A percentile compares a stretch with the other conserved stretches of the same genome.
phyloP scores from a whole-genome alignment of 192 early-diverging fungal genomes.

The Coemansia sp. region DNA sequence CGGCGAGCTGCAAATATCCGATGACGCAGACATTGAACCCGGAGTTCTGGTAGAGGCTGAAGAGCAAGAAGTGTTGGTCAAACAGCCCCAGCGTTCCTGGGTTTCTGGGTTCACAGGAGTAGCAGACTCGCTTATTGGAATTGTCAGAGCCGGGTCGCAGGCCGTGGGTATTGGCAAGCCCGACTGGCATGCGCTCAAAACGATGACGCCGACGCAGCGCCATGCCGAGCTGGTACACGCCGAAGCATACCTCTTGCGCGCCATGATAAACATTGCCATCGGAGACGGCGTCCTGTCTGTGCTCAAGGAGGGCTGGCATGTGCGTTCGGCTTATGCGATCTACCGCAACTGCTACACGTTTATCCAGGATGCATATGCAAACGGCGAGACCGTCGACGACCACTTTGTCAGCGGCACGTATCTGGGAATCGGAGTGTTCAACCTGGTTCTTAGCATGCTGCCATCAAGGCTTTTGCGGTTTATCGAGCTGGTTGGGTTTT shows the following conservation, averaged over 20 bases:
- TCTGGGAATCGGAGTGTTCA: conserved; percentile 77
- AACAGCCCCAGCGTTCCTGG: conserved; percentile 36
- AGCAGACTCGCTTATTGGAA: conserved; percentile 45
- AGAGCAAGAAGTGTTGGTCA: conserved; percentile 16
- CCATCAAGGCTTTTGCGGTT: conserved; percentile 72
- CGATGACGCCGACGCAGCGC: conserved; percentile 37
- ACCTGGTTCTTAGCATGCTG: conserved; percentile 75
- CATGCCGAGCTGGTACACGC: conserved; percentile 79
- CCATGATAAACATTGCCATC: conserved; percentile 71
- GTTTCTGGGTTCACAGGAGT: conserved; percentile 33
- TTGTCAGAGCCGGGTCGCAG: conserved; percentile 42
- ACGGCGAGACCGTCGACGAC: conserved; percentile 70
- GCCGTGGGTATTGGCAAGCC: conserved; percentile 39
- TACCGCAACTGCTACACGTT: conserved; percentile 65
- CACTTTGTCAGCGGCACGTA: conserved; percentile 82
- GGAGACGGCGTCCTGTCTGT: conserved; percentile 77
- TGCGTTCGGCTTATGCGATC: conserved; percentile 68
- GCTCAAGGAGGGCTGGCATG: conserved; percentile 76
- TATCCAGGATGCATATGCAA: conserved; percentile 54
- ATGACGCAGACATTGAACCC: not conserved
- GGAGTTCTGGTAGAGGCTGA: not conserved
- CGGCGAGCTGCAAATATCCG: conserved; percentile 22
- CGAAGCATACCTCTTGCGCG: conserved; percentile 73
- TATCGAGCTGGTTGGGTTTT: conserved; percentile 83
- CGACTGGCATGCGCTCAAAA: conserved; percentile 34